Base-by-base conservation (phyloP, 352 stramenopile genomes). In the Phytophthora europaea region DNA sequence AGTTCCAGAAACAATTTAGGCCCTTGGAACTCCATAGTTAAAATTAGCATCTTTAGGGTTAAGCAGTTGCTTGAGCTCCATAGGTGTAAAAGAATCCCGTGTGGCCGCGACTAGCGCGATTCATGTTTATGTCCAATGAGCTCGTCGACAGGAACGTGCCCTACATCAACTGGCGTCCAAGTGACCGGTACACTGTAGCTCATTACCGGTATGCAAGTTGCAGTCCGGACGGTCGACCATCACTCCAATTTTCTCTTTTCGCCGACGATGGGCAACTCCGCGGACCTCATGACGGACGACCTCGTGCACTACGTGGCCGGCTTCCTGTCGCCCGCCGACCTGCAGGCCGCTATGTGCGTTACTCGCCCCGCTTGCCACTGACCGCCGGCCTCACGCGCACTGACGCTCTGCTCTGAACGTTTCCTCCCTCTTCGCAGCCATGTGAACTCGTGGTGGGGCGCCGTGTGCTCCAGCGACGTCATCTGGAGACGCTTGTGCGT, bases 401-500 rank as follows among this genome's bases (percentile, higher is more conserved):
- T 45, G 38, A 45, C 20, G 10, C 6, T 9, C 12, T 45, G n/a
- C 9, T 58, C 45, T 66, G 50, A 56, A 23, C 6, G 3, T 67
- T 34, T 51, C 36, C 36, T 12, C 9, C 28, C 15, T 7, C 18
- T 5, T 20, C 67, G 5, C 51, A 93, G 84, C 62, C 78, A 79
- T 48, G 86, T 92, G 47, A 93, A 81, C 59, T 65, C 57, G 56
- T 90, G 86, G 64, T 93, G 82, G 82, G 64, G 72, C 10, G 26
- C 45, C 6, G 79, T 90, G 52, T 88, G 85, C 31, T 31, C 76
- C 22, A 82, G 77, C 56, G 81, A 91, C 60, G 67, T 74, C 40
- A 82, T 91, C 28, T 93, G 85, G 85, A 72, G 81, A 3, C 65
- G 72, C 0, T 80, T 83, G 28, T 89, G 84, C 68, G 72, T 81